Percentiles rank a stretch among this genome's conserved stretches.
Conservation (phyloP, 75 land plant genomes). For the Pinus albicaulis region DNA sequence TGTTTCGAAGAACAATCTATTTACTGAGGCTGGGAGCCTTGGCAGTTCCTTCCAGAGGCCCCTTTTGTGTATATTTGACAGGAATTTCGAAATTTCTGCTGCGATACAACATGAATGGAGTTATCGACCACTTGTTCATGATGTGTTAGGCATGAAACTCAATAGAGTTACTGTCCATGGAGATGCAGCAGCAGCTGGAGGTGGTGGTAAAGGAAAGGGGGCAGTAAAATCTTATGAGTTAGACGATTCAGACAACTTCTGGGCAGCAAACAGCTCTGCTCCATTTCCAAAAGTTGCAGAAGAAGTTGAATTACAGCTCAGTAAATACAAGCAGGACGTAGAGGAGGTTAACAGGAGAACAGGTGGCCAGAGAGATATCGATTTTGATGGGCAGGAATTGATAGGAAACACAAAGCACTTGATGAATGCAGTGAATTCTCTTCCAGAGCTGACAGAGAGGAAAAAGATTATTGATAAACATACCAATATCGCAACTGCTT, state of each 20-base stretch:
- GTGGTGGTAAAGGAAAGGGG: constrained; percentile 41
- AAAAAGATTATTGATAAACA: constrained; percentile 95
- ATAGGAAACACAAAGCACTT: constrained; percentile 94
- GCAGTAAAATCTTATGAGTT: constrained; percentile 62
- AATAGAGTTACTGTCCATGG: constrained; percentile 58
- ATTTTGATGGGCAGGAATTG: constrained; percentile 82
- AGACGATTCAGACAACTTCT: constrained; percentile 78
- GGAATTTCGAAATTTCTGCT: constrained; percentile 90
- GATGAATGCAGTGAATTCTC: constrained; percentile 95
- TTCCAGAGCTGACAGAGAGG: constrained; percentile 93
- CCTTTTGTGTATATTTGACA: constrained; percentile 81
- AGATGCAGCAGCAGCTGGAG: constrained; percentile 26
- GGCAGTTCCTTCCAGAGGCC: constrained; percentile 86
- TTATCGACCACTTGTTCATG: constrained; percentile 91
- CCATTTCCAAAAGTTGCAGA: constrained; percentile 91
- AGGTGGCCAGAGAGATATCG: constrained; percentile 58
- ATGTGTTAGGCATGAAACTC: constrained; percentile 77
- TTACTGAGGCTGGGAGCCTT: constrained; percentile 73
- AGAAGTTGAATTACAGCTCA: constrained; percentile 80
- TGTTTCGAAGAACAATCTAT: constrained; percentile 75
- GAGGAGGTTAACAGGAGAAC: constrained; percentile 90
- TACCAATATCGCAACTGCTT: constrained; percentile 83
- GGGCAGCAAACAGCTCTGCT: constrained; percentile 71
- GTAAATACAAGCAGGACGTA: constrained; percentile 84
- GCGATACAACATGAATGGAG: constrained; percentile 97